Evolutionary conservation across 352 stramenopile genomes (phyloP).

Genomic region (Phytopythium oedochilum): DNA sequence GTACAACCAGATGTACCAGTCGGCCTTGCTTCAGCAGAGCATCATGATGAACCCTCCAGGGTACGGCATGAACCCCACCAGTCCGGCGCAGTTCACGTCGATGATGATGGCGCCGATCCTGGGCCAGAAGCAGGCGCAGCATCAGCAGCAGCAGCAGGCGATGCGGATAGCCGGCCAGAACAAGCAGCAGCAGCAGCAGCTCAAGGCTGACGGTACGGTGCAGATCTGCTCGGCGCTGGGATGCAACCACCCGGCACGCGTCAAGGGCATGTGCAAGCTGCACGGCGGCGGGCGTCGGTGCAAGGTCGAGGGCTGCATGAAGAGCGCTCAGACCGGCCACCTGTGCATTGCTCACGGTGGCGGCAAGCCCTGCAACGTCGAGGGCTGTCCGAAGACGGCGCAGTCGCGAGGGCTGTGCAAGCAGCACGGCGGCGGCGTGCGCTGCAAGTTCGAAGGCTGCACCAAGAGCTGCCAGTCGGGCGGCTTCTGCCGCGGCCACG

Average conservation of each 20-base stretch:
- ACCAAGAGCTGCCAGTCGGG: constrained; percentile 86
- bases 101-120: constrained; percentile 63
- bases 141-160: constrained; percentile 25
- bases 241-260: constrained; percentile 70
- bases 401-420: constrained; percentile 84
- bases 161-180: constrained; percentile 40
- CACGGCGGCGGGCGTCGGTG: constrained; percentile 74
- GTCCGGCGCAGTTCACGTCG: constrained; percentile 45
- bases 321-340: constrained; percentile 79
- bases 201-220: constrained; percentile 34
- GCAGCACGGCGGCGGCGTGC: constrained; percentile 78
- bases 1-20: constrained; percentile 59
- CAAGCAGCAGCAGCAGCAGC: constrained; percentile 47
- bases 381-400: constrained; percentile 82
- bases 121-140: constrained; percentile 28
- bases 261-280: constrained; percentile 87
- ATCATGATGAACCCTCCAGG: constrained; percentile 35
- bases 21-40: constrained; percentile 38
- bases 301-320: constrained; percentile 88
- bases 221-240: constrained; percentile 73
- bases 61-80: constrained; percentile 16
- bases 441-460: constrained; percentile 84
- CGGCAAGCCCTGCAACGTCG: constrained; percentile 80
- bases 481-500: constrained; percentile 79
- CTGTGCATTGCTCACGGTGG: constrained; percentile 84